Base-by-base conservation (phyloP, 331 rosid genomes). In the Malus hybrid region DNA sequence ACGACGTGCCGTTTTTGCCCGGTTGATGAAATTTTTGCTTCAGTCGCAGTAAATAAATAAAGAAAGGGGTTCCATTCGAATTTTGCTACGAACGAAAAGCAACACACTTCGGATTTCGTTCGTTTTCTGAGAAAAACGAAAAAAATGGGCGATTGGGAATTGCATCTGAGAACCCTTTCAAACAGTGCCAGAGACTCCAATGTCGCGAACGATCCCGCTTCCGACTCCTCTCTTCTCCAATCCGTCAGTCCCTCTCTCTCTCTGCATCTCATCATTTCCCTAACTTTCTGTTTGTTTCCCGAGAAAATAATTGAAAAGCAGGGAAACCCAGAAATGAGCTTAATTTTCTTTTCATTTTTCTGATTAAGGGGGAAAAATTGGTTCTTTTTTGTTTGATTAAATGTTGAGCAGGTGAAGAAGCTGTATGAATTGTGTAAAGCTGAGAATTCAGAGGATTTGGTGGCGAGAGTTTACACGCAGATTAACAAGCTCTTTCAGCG, bases 401-500 rank as follows among this genome's bases (percentile, higher is more conserved):
- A 75, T 66, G 48, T 18, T 79, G 39, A 70, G 46, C 70, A 94
- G 97, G 92, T 92, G 78, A 92, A 83, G 86, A 90, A 75, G 88
- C 97, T 94, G 56, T 78, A 86, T 74, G 88, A 89, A 24, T 65
- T 90, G 56, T 94, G 99, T 26, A 87, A 86, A 70, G 77, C 80
- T 20, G 96, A 94, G 80, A 86, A 87, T 29, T 84, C 93, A 11
- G 96, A 94, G 79, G 97, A 94, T 82, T 85, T 92, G 89, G 84
- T 85, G 7, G 96, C 91, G 68, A 87, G 97, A 85, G 89, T 94
- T 85, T 90, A 90, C 84, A 92, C 99, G 0, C 91, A 82, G 68
- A 77, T 94, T 52, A 92, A 87, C 89, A 92, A 82, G 91, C 87
- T 92, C 77, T 94, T 88, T 78, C 97, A 92, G 32, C 97, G 99